phyloP scores from a whole-genome alignment of 768 basidiomycete species.

The Astraeus odoratus region DNA sequence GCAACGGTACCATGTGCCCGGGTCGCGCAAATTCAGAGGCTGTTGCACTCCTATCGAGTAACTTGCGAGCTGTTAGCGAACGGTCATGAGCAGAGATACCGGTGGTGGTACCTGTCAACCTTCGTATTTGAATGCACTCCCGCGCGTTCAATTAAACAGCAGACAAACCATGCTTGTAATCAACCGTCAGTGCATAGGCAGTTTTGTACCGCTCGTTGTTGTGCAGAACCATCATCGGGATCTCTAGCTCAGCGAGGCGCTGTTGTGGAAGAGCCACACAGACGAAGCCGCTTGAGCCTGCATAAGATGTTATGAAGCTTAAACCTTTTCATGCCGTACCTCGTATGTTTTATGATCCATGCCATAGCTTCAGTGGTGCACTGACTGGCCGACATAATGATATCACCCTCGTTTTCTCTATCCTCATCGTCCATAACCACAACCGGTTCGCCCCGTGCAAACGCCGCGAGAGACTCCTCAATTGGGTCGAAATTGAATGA shows the following conservation, averaged over 20 bases:
- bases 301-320: conserved; percentile 7
- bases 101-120: conserved; percentile 70
- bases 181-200: conserved; percentile 93
- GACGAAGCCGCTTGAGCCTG: conserved; percentile 72
- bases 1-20: conserved; percentile 92
- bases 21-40: conserved; percentile 82
- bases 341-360: conserved; percentile 96
- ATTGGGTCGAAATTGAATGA: conserved; percentile 72
- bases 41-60: conserved; percentile 52
- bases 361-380: conserved; percentile 97
- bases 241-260: conserved; percentile 67
- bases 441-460: conserved; percentile 78
- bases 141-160: neutral
- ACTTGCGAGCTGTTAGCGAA: conserved; percentile 75
- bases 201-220: conserved; percentile 91
- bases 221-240: conserved; percentile 90
- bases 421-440: conserved; percentile 97
- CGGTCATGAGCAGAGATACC: conserved; percentile 98
- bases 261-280: conserved; percentile 78
- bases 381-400: conserved; percentile 79
- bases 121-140: neutral
- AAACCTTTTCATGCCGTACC: conserved; percentile 42
- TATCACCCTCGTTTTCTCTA: conserved; percentile 95
- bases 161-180: conserved; percentile 73
- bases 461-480: conserved; percentile 71